phyloP scores from a whole-genome alignment of 2,329 filamentous ascomycete genomes.

The Aspergillus felis region DNA sequence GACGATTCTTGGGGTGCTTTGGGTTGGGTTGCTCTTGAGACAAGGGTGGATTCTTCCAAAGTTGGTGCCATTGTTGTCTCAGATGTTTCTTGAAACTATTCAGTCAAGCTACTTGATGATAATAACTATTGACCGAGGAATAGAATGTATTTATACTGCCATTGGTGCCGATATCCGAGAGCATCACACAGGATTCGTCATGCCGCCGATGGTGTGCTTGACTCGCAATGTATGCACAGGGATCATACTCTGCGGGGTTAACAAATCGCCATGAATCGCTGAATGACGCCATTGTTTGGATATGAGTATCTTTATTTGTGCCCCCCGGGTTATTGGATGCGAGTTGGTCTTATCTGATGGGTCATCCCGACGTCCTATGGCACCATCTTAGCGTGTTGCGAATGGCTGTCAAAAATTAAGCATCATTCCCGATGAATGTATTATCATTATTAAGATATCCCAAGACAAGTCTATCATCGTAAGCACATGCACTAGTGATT shows the following conservation, averaged over 20 bases:
- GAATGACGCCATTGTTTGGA: neutral
- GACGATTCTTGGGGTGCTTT: conserved; percentile 3
- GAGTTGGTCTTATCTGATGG: neutral
- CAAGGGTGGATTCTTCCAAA: conserved; percentile 13
- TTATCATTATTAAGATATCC: too few relatives aligned
- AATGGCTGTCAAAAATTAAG: neutral
- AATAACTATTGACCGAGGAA: neutral
- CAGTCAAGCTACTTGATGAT: neutral
- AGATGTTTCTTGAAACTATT: neutral
- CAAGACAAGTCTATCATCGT: too few relatives aligned
- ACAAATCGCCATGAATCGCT: neutral
- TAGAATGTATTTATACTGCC: neutral
- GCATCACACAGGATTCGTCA: neutral
- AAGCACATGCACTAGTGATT: neutral
- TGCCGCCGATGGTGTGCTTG: neutral
- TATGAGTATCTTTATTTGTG: neutral
- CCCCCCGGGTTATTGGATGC: neutral
- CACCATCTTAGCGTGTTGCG: neutral
- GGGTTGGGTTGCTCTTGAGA: conserved; percentile 11
- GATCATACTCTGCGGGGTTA: neutral
- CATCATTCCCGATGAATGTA: neutral
- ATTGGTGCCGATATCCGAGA: neutral
- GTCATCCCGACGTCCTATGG: neutral
- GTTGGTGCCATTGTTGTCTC: conserved; percentile 19
- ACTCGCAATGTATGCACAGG: neutral